A percentile compares a stretch with the other conserved stretches of the same genome.
Evolutionary conservation across 345 rosid genomes (phyloP).

Genomic region (Rhodamnia argentea): DNA sequence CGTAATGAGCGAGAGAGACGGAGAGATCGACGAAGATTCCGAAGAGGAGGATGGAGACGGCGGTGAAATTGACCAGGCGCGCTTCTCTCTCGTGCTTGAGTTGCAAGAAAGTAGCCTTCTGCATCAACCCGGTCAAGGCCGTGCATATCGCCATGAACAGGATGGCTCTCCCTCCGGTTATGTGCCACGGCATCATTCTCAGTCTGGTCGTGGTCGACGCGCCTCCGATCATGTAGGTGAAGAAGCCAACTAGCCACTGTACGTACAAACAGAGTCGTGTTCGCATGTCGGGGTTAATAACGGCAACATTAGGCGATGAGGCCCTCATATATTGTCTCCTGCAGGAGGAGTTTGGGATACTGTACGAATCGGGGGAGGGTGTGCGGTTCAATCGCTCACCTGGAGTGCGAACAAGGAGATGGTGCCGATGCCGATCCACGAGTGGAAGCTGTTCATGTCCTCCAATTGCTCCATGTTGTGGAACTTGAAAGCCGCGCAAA

Average conservation of each 20-base stretch:
- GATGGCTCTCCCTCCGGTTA: slow-evolving; percentile 60
- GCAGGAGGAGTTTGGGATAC: neutral
- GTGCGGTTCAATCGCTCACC: slow-evolving; percentile 16
- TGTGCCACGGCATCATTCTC: slow-evolving; percentile 57
- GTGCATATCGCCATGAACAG: slow-evolving; percentile 62
- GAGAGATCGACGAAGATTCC: slow-evolving; percentile 76
- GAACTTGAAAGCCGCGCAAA: slow-evolving; percentile 71
- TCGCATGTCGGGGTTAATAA: neutral
- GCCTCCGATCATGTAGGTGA: slow-evolving; percentile 24
- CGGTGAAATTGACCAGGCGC: slow-evolving; percentile 63
- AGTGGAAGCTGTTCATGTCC: slow-evolving; percentile 64
- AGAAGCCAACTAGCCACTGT: slow-evolving; percentile 65
- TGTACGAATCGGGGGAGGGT: neutral
- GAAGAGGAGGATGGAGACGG: slow-evolving; percentile 53
- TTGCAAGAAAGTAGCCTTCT: slow-evolving; percentile 25
- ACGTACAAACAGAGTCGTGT: neutral
- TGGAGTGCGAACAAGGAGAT: slow-evolving; percentile 53
- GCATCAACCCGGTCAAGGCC: slow-evolving; percentile 76
- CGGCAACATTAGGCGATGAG: neutral
- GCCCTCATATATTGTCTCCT: neutral
- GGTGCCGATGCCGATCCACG: slow-evolving; percentile 76
- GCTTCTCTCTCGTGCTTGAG: slow-evolving; percentile 21
- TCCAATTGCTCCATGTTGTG: slow-evolving; percentile 36
- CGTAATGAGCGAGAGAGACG: slow-evolving; percentile 52
- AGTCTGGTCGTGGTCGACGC: slow-evolving; percentile 1